Conservation (phyloP, 345 rosid species). For the Pugionium cornutum region DNA sequence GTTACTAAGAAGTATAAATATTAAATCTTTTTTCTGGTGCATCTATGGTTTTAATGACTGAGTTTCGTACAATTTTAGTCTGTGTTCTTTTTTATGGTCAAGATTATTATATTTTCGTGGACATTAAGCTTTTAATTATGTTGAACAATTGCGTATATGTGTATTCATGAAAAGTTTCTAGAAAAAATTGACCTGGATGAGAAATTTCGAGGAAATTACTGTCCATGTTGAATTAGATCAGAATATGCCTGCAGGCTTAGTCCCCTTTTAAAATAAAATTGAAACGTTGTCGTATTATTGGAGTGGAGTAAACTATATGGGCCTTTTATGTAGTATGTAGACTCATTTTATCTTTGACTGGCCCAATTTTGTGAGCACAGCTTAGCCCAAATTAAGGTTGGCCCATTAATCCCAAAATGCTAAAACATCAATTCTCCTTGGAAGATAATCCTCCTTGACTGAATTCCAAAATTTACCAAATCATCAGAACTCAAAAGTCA, state of each 20-base stretch:
- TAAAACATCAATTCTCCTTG: too few species aligned
- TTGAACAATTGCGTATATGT: constrained; percentile 18
- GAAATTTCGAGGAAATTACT: constrained; percentile 38
- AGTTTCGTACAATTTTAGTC: constrained; percentile 28
- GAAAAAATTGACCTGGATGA: constrained; percentile 12
- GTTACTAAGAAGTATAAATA: constrained; percentile 50
- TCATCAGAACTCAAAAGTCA: too few species aligned
- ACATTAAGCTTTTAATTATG: constrained; percentile 23
- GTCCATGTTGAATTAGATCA: constrained; percentile 55
- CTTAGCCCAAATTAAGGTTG: too few species aligned
- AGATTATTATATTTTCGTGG: constrained; percentile 21
- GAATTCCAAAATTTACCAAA: too few species aligned
- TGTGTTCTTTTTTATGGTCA: constrained; percentile 7
- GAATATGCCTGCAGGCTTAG: constrained; percentile 65
- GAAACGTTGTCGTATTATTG: too few species aligned
- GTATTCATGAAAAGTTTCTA: constrained; percentile 22
- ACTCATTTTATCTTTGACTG: too few species aligned
- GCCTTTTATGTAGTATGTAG: too few species aligned
- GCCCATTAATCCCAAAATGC: too few species aligned
- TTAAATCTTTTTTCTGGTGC: neutral
- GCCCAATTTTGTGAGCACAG: too few species aligned
- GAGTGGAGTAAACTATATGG: too few species aligned
- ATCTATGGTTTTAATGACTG: neutral
- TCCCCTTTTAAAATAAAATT: constrained; percentile 21
- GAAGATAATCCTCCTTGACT: too few species aligned